phyloP scores from a whole-genome alignment of 1,284 basidiomycete species.

The Agroathelia rolfsii region DNA sequence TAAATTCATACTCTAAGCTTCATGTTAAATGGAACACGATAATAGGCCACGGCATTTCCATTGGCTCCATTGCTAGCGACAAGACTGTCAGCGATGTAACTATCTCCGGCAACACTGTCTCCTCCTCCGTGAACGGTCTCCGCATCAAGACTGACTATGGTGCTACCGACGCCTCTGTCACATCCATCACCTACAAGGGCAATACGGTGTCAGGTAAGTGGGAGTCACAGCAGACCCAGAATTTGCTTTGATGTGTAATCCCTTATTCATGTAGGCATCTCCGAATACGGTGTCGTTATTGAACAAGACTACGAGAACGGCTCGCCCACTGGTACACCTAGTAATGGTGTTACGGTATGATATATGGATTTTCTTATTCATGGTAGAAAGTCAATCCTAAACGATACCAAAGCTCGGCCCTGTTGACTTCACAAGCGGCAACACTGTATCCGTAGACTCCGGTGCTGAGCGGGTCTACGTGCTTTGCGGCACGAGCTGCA shows the following conservation, averaged over 20 bases:
- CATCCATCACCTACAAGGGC: background rate
- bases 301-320: slow-evolving; percentile 6
- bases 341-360: slow-evolving; percentile 5
- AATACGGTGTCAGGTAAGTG: background rate
- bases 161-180: slow-evolving; percentile 1
- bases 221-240: too few relatives aligned
- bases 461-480: slow-evolving; percentile 3
- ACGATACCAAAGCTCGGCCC: too few relatives aligned
- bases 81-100: slow-evolving; percentile 5
- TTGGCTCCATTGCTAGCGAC: slow-evolving; percentile 11
- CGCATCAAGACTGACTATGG: slow-evolving; percentile 3
- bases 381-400: too few relatives aligned
- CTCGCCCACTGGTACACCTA: slow-evolving; percentile 3
- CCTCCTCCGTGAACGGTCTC: background rate
- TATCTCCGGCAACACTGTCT: slow-evolving; percentile 5
- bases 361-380: too few relatives aligned
- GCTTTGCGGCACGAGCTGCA: slow-evolving; percentile 2
- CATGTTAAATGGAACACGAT: too few relatives aligned
- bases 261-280: too few relatives aligned
- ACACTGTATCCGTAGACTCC: background rate
- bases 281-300: slow-evolving; percentile 3
- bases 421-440: slow-evolving; percentile 1
- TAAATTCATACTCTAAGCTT: too few relatives aligned
- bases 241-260: too few relatives aligned
- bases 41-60: slow-evolving; percentile 16